Evolutionary conservation across 2,329 filamentous ascomycete genomes (phyloP).

Genomic region (Magnaporthiopsis incrustans): DNA sequence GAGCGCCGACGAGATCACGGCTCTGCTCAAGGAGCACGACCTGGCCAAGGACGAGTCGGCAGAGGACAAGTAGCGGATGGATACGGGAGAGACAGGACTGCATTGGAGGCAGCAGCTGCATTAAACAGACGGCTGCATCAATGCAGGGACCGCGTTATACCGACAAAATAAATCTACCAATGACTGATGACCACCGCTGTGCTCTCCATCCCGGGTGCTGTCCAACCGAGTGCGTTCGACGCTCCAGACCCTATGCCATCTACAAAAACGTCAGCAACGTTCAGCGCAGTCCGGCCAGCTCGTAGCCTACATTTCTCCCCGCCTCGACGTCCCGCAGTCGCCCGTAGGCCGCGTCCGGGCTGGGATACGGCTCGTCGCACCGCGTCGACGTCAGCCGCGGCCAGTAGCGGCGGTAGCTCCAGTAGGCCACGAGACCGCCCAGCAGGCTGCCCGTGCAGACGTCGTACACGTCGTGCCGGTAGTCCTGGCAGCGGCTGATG

Average conservation of each 20-base stretch:
- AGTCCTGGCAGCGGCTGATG: conserved; percentile 61
- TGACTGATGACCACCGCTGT: too few relatives aligned
- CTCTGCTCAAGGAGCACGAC: conserved; percentile 89
- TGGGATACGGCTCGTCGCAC: conserved; percentile 51
- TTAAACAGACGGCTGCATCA: too few relatives aligned
- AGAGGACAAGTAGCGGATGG: conserved; percentile 48
- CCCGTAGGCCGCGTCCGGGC: conserved; percentile 27
- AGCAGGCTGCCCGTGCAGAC: conserved; percentile 54
- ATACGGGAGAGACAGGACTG: not conserved
- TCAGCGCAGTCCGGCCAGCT: conserved; percentile 7
- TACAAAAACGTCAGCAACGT: not conserved
- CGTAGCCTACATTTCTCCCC: conserved; percentile 27
- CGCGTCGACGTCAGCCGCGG: conserved; percentile 42
- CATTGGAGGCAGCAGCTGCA: too few relatives aligned
- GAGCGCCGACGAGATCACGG: conserved; percentile 93
- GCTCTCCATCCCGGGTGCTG: too few relatives aligned
- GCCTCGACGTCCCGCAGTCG: conserved; percentile 49
- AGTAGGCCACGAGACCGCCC: conserved; percentile 53
- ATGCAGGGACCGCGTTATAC: too few relatives aligned
- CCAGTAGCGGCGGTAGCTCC: conserved; percentile 60
- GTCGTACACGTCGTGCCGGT: conserved; percentile 64
- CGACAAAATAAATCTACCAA: too few relatives aligned
- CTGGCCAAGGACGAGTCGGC: conserved; percentile 77
- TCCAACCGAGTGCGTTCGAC: too few relatives aligned
- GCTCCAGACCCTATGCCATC: not conserved